Evolutionary conservation across 2,329 filamentous ascomycete genomes (phyloP).

Genomic region (Beauveria scarabaeidicola): DNA sequence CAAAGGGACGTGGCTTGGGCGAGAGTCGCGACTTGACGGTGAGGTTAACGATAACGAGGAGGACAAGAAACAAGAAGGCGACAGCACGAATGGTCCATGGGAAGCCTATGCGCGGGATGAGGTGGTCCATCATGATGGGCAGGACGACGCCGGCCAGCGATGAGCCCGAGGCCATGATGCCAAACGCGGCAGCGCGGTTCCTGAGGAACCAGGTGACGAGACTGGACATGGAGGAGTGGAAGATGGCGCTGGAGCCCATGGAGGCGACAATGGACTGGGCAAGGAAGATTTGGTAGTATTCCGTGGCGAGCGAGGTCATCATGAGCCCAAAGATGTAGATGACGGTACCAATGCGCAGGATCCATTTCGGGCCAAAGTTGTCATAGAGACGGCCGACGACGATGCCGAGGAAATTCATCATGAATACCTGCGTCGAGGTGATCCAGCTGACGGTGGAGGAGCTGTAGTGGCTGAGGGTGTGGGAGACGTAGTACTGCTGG

Average conservation of each 20-base stretch:
- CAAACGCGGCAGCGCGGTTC: slow-evolving; percentile 43
- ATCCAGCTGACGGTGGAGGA: slow-evolving; percentile 52
- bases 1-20: slow-evolving; percentile 36
- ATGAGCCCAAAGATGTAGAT: slow-evolving; percentile 55
- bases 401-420: slow-evolving; percentile 40
- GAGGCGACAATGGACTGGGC: slow-evolving; percentile 32
- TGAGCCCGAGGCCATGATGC: slow-evolving; percentile 44
- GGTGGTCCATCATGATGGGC: slow-evolving; percentile 50
- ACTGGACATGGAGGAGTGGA: slow-evolving; percentile 33
- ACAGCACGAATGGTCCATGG: slow-evolving; percentile 41
- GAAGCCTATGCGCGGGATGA: slow-evolving; percentile 39
- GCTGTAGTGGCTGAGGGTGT: slow-evolving; percentile 38
- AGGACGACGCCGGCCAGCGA: slow-evolving; percentile 49
- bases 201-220: slow-evolving; percentile 44
- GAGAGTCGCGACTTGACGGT: slow-evolving; percentile 34
- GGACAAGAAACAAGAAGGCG: slow-evolving; percentile 36
- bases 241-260: slow-evolving; percentile 35
- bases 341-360: slow-evolving; percentile 45
- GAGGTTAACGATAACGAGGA: slow-evolving; percentile 26
- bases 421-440: slow-evolving; percentile 42
- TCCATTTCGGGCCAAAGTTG: slow-evolving; percentile 50
- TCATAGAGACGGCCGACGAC: slow-evolving; percentile 54
- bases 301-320: slow-evolving; percentile 47
- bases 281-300: slow-evolving; percentile 39
- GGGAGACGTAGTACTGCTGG: slow-evolving; percentile 47